Base-by-base conservation (phyloP, 225 moss, liverwort and hornwort species). In the Straminergon stramineum region DNA sequence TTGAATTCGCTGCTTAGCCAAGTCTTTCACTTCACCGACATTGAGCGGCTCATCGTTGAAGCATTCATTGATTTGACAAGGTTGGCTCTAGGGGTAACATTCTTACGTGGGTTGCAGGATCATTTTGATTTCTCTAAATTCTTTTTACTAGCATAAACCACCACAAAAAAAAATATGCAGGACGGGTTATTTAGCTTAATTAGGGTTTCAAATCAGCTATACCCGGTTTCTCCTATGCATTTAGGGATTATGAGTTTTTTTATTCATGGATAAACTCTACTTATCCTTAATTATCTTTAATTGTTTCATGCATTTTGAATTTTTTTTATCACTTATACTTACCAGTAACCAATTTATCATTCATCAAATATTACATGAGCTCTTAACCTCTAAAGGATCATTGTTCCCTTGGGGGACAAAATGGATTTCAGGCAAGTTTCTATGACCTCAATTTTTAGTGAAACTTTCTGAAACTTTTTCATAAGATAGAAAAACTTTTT, bases 141-240 rank as follows among this genome's bases (percentile, higher is more conserved):
- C 24, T 41, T 73, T 15, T 73, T 73, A 24, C 1, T 41, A 15
- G 26, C 5, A 41, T 71, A 15, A 75, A 75, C 17, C 30, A 75
- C 75, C 2, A 2, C 4, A 0, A 30, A 7, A 6, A 45, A 73
- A 73, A 48, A 30, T 74, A n/a, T 6, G 0, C 6, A 0, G 1
- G 4, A 30, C 0, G 1, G 10, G 18, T 48, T 30, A 30, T 48
- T 43, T 48, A 75, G 30, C 18, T 48, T 30, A 31, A 11, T 18
- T 48, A 11, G 17, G 11, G 6, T 30, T 74, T 74, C 4, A 45
- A 45, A 74, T 45, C 30, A 74, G 0, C 7, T 75, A 6, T 3
- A 74, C 4, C 1, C 0, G 1, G 0, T 2, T 11, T 48, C 31
- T 31, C 3, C 6, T 48, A 30, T 0, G 0, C 16, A 74, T 7